These are phyloP conservation scores for Jaltomata sinuosa DNA, from an alignment of 257 asterid species.

Conservation along the genomic window DNA sequence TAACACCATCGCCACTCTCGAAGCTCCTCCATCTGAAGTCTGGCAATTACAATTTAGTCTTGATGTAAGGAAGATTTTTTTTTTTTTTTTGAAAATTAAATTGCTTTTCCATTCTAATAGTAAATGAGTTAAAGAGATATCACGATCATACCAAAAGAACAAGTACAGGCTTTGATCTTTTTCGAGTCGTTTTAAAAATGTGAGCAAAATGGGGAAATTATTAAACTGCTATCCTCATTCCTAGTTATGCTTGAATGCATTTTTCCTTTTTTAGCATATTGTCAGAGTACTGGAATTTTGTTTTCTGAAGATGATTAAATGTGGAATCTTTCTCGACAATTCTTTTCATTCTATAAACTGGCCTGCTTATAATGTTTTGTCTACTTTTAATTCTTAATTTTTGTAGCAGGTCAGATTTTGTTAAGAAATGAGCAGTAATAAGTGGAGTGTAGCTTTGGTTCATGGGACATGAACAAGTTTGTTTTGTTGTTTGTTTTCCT, in stretches of 20 bases:
- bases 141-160: not conserved
- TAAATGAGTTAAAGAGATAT: not conserved
- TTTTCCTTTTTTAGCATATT: not conserved
- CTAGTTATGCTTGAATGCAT: not conserved
- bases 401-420: too few relatives aligned
- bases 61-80: conserved; percentile 27
- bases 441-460: not conserved
- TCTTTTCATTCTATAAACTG: too few relatives aligned
- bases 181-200: not conserved
- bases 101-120: not conserved
- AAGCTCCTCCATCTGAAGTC: conserved; percentile 98
- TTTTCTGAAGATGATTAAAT: not conserved
- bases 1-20: conserved; percentile 75
- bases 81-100: not conserved
- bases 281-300: not conserved
- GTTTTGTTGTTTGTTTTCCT: not conserved
- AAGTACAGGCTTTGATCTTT: not conserved
- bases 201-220: not conserved
- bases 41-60: conserved; percentile 93
- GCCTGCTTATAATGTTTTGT: too few relatives aligned
- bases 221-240: not conserved
- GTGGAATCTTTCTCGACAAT: not conserved
- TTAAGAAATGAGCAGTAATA: not conserved
- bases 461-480: not conserved
- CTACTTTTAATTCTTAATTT: too few relatives aligned